phyloP scores from a whole-genome alignment of 768 basidiomycete genomes.

The Lactarius pseudohatsudake region DNA sequence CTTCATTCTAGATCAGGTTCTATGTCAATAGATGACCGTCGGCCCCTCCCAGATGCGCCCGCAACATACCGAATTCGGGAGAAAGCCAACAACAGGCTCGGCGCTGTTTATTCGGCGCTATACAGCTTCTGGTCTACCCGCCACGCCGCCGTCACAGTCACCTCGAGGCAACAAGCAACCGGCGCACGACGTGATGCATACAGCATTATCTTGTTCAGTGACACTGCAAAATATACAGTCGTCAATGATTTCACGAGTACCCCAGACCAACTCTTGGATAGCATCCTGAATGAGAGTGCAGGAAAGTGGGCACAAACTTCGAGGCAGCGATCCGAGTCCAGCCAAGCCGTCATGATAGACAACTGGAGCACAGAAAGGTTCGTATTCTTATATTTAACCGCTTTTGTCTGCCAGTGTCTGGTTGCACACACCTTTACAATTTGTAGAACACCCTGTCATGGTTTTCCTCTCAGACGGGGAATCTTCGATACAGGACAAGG shows the following conservation, averaged over 20 bases:
- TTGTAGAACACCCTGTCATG: slow-evolving; percentile 47
- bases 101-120: slow-evolving; percentile 58
- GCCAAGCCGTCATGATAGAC: slow-evolving; percentile 42
- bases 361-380: slow-evolving; percentile 55
- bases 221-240: slow-evolving; percentile 31
- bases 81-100: slow-evolving; percentile 48
- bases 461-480: slow-evolving; percentile 61
- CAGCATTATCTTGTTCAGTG: slow-evolving; percentile 51
- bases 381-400: neutral
- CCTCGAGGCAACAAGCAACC: slow-evolving; percentile 29
- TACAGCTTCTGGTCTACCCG: slow-evolving; percentile 58
- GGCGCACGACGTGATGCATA: slow-evolving; percentile 51
- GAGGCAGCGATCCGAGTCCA: slow-evolving; percentile 39
- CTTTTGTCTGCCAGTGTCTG: neutral
- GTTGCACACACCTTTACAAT: slow-evolving; percentile 15
- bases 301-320: slow-evolving; percentile 46
- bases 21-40: slow-evolving; percentile 45
- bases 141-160: slow-evolving; percentile 40
- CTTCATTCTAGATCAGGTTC: slow-evolving; percentile 46
- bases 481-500: slow-evolving; percentile 40
- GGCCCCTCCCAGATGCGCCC: slow-evolving; percentile 47
- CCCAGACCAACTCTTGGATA: slow-evolving; percentile 45
- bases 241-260: slow-evolving; percentile 48
- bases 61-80: slow-evolving; percentile 40
- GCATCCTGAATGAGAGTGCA: slow-evolving; percentile 38